phyloP scores from a whole-genome alignment of 257 asterid genomes.

The Salvia hispanica region DNA sequence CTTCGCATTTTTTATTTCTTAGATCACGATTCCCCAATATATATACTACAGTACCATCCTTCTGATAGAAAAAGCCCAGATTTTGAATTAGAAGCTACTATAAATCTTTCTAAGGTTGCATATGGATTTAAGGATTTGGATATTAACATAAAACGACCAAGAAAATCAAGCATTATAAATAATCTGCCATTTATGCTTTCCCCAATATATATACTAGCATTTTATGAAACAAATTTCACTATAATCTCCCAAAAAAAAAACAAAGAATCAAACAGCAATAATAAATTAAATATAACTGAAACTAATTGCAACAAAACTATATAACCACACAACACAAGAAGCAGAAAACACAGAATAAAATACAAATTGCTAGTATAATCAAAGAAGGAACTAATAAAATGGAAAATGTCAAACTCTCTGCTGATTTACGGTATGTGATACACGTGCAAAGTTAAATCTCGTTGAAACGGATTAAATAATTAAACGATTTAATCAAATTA shows the following conservation, averaged over 20 bases:
- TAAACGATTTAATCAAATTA: no score
- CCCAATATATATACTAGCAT: background rate
- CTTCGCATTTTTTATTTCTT: no score
- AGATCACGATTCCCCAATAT: background rate
- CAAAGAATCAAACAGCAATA: background rate
- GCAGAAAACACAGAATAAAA: background rate
- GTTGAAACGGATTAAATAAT: no score
- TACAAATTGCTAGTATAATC: no score
- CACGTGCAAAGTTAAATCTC: background rate
- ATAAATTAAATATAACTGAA: background rate
- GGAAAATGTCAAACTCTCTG: background rate
- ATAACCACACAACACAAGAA: background rate
- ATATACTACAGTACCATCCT: background rate
- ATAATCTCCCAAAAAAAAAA: background rate
- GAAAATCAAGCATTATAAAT: background rate
- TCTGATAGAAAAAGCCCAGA: background rate
- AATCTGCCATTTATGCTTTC: background rate
- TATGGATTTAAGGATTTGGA: no score
- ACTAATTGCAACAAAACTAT: background rate
- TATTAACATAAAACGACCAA: background rate
- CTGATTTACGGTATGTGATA: background rate
- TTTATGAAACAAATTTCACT: background rate
- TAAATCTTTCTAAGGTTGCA: background rate
- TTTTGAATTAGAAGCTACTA: no score
- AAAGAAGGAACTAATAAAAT: background rate